These are phyloP conservation scores for Lasiodiplodia sp. DNA, from an alignment of 2,329 filamentous ascomycete genomes.

Conservation along the genomic window DNA sequence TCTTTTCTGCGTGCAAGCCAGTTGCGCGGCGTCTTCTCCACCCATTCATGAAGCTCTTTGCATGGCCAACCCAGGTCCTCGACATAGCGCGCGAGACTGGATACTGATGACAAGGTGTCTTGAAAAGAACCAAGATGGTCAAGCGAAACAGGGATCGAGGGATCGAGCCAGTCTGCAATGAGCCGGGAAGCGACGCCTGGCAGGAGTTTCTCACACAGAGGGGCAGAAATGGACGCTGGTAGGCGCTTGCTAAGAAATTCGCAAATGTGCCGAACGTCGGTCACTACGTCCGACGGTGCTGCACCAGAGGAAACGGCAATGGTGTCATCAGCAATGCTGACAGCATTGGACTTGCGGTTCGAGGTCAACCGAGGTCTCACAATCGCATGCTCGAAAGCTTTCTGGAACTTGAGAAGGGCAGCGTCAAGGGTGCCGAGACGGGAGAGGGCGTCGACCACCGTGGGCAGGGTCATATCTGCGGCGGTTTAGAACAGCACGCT, in stretches of 20 bases:
- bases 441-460: conserved; percentile 45
- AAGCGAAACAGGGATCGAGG: conserved; percentile 77
- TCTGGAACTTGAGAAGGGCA: conserved; percentile 66
- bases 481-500: neutral
- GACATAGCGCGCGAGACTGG: conserved; percentile 69
- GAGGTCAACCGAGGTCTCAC: conserved; percentile 64
- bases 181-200: conserved; percentile 72
- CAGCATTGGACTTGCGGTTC: conserved; percentile 44
- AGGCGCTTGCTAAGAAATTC: conserved; percentile 60
- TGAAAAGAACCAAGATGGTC: conserved; percentile 76
- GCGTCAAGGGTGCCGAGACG: conserved; percentile 53
- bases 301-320: conserved; percentile 41
- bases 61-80: conserved; percentile 68
- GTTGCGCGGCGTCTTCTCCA: conserved; percentile 76
- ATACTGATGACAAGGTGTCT: conserved; percentile 68
- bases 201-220: conserved; percentile 74
- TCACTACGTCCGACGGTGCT: conserved; percentile 41
- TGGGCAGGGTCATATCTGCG: conserved; percentile 41
- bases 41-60: conserved; percentile 77
- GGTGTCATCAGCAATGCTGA: conserved; percentile 45
- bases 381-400: conserved; percentile 67
- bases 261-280: conserved; percentile 44
- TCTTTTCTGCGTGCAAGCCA: conserved; percentile 89
- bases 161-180: conserved; percentile 76
- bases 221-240: conserved; percentile 55